Base-by-base conservation (phyloP, 129 eudicot genomes). In the Solidago caesia region DNA sequence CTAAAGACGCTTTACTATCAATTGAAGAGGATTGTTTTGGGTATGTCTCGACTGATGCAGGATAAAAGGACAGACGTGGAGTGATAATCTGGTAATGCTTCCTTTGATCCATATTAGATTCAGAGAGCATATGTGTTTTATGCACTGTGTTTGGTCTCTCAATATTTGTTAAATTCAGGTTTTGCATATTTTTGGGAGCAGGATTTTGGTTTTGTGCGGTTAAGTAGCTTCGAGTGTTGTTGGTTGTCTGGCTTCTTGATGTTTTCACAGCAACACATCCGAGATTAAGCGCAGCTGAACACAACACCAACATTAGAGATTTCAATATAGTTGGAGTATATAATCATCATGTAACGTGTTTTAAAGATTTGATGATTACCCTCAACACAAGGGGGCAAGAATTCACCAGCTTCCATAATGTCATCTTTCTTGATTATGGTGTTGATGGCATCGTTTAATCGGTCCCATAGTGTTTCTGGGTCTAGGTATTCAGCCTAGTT, bases 341-440 rank as follows among this genome's bases (percentile, higher is more conserved):
- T 44, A 21, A 41, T 21, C 21, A 21, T 21, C 21, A 21, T 21
- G 21, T 21, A 21, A 55, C 2, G 26, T 13, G 60, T 55, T n/a
- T 53, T 51, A 51, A n/a, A 53, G 15, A 53, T n/a, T n/a, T 47
- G 45, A 59, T 58, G 65, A 4, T 52, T 83, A 92, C 98, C 98
- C 88, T 92, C 98, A 75, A 92, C 90, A 81, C 98, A 92, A 62
- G 98, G 96, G 62, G 92, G 95, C 85, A 92, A 80, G 73, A 89
- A 83, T 59, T 84, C 92, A 60, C 96, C 96, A 4, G 89, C 86
- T 80, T 92, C 98, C 44, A 89, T 66, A 70, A 75, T 86, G 81
- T 92, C 95, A 75, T 92, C 98, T 78, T 83, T 87, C 81, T 92
- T 85, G 63, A 92, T 92, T 21, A 92, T 89, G 13, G 91, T 89